These are phyloP conservation scores for Byssothecium circinans DNA, from an alignment of 2,329 filamentous ascomycete species.

Conservation along the genomic window DNA sequence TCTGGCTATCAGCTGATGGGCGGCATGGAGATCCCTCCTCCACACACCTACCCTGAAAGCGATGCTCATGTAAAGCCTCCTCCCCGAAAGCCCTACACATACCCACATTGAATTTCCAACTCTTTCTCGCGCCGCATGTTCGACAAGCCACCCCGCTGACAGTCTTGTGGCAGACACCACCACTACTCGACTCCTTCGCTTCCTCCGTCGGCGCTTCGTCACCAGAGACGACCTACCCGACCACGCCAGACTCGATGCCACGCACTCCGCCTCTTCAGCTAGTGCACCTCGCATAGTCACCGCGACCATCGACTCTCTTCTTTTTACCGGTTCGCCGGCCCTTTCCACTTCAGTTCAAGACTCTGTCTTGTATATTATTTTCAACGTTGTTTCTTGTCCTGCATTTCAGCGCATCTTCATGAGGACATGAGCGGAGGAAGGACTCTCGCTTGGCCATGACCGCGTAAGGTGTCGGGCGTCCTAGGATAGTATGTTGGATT, in stretches of 20 bases:
- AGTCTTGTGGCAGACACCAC: constrained; percentile 64
- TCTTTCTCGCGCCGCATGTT: constrained; percentile 27
- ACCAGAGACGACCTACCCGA: constrained; percentile 54
- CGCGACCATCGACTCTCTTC: background rate
- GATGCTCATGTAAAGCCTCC: constrained; percentile 74
- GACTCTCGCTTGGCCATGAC: constrained; percentile 38
- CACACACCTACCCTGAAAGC: constrained; percentile 66
- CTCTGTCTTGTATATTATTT: constrained; percentile 28
- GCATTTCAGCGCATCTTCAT: constrained; percentile 43
- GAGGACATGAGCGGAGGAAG: constrained; percentile 19
- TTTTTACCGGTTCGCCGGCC: background rate
- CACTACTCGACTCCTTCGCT: constrained; percentile 73
- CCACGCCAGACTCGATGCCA: constrained; percentile 73
- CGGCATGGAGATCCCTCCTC: constrained; percentile 64
- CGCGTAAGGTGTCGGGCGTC: constrained; percentile 30
- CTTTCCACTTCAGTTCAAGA: constrained; percentile 12
- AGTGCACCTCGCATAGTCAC: constrained; percentile 26
- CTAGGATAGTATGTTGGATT: constrained; percentile 5
- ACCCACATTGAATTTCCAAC: constrained; percentile 35
- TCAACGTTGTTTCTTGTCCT: constrained; percentile 31
- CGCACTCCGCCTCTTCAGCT: constrained; percentile 61
- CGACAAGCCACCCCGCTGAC: constrained; percentile 41
- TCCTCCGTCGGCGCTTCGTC: constrained; percentile 56
- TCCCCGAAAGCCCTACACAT: constrained; percentile 41
- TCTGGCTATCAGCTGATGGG: constrained; percentile 67